Evolutionary conservation across 768 basidiomycete genomes (phyloP).

Genomic region (Dictyophora rubrovolvata): DNA sequence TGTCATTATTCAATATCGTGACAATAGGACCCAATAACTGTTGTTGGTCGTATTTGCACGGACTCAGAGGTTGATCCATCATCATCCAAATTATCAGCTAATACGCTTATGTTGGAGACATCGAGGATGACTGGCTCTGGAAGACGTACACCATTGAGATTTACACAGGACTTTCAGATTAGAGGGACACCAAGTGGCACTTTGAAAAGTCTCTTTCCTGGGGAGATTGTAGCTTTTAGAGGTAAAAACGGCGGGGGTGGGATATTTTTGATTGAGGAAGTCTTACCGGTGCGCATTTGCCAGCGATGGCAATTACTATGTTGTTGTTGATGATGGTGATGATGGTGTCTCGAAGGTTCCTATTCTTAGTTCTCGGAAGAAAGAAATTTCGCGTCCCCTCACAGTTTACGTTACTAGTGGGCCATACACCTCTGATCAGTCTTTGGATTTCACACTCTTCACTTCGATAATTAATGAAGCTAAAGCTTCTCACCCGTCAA

Average conservation of each 20-base stretch:
- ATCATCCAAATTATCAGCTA: slow-evolving; percentile 62
- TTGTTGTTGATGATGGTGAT: background rate
- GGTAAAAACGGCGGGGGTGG: slow-evolving; percentile 89
- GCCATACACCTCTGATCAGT: slow-evolving; percentile 73
- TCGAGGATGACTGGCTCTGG: slow-evolving; percentile 70
- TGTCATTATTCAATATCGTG: background rate
- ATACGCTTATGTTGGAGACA: slow-evolving; percentile 68
- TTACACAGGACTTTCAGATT: slow-evolving; percentile 56
- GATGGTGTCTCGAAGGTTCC: slow-evolving; percentile 41
- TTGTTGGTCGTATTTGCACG: slow-evolving; percentile 65
- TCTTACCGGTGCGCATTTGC: slow-evolving; percentile 56
- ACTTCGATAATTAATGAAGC: slow-evolving; percentile 50
- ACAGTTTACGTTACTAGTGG: slow-evolving; percentile 71
- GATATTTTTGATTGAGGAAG: slow-evolving; percentile 74
- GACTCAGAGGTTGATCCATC: slow-evolving; percentile 44
- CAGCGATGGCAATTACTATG: background rate
- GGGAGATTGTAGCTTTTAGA: slow-evolving; percentile 74
- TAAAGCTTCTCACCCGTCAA: slow-evolving; percentile 57
- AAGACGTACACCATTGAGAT: slow-evolving; percentile 57
- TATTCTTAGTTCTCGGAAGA: slow-evolving; percentile 31
- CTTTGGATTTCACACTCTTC: slow-evolving; percentile 70
- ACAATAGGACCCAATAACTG: slow-evolving; percentile 48
- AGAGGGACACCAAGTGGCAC: slow-evolving; percentile 52
- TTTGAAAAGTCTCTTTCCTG: slow-evolving; percentile 74
- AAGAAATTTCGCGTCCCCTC: slow-evolving; percentile 37